phyloP scores from a whole-genome alignment of 192 early-diverging fungal species.

The Coemansia reversa region DNA sequence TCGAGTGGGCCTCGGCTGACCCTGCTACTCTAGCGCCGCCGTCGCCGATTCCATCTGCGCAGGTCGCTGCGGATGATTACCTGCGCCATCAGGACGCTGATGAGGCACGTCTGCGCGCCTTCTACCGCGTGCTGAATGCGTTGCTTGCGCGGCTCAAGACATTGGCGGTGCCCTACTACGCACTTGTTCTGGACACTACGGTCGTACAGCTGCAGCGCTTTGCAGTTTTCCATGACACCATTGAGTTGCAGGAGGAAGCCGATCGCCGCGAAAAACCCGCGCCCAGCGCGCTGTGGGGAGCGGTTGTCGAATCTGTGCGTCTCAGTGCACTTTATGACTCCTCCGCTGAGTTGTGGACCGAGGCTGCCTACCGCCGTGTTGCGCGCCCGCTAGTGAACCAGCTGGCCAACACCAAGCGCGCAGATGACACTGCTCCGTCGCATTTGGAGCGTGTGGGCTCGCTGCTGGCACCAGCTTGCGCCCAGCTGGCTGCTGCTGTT shows the following conservation, averaged over 20 bases:
- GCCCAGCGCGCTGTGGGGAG: slow-evolving; percentile 69
- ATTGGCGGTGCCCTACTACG: slow-evolving; percentile 78
- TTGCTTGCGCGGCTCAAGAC: slow-evolving; percentile 54
- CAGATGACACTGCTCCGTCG: slow-evolving; percentile 9
- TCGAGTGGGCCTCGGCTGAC: slow-evolving; percentile 52
- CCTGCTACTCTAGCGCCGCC: slow-evolving; percentile 2
- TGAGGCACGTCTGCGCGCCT: slow-evolving; percentile 37
- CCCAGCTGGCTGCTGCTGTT: slow-evolving; percentile 75
- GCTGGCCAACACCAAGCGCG: slow-evolving; percentile 58
- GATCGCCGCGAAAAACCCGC: slow-evolving; percentile 35
- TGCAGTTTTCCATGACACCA: slow-evolving; percentile 20
- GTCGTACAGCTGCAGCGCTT: slow-evolving; percentile 60
- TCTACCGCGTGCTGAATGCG: slow-evolving; percentile 42
- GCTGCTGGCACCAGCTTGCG: slow-evolving; percentile 73
- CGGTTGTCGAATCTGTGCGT: slow-evolving; percentile 66
- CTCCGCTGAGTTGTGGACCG: slow-evolving; percentile 64
- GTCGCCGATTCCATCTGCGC: slow-evolving; percentile 10
- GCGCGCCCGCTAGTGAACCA: slow-evolving; percentile 72
- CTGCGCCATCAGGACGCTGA: slow-evolving; percentile 26
- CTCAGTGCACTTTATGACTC: slow-evolving; percentile 68
- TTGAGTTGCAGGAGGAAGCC: slow-evolving; percentile 49
- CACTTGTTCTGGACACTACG: slow-evolving; percentile 69
- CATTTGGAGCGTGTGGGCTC: slow-evolving; percentile 52
- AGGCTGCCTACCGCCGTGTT: slow-evolving; percentile 75
- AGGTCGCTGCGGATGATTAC: slow-evolving; percentile 54